Conservation (phyloP, 306 rosid species). For the Trifolium pratense region DNA sequence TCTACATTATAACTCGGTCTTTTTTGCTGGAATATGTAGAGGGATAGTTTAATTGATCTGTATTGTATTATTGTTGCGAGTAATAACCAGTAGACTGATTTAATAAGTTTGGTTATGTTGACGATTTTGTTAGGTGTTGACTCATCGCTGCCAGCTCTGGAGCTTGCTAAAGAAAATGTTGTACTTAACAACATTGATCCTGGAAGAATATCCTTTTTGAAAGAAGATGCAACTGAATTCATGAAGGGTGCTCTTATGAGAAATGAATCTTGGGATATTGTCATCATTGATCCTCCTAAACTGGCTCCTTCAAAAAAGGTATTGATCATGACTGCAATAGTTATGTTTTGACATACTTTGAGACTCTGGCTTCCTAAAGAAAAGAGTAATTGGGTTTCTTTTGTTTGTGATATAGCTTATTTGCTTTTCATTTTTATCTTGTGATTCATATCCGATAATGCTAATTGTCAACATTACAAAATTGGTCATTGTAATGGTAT, state of each 20-base stretch:
- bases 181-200: conserved; percentile 78
- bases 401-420: background rate
- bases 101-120: conserved; percentile 34
- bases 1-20: conserved; percentile 18
- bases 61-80: conserved; percentile 5
- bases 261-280: conserved; percentile 82
- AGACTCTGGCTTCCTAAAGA: conserved; percentile 8
- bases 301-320: conserved; percentile 90
- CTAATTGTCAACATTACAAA: conserved; percentile 1
- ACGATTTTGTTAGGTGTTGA: conserved; percentile 66
- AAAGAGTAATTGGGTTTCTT: conserved; percentile 1
- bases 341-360: conserved; percentile 10
- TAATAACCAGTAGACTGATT: conserved; percentile 16
- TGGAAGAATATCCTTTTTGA: conserved; percentile 67
- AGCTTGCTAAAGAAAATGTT: conserved; percentile 86
- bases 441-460: background rate
- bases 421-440: background rate
- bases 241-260: conserved; percentile 82
- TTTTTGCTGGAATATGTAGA: background rate
- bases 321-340: background rate
- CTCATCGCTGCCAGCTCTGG: conserved; percentile 77
- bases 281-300: conserved; percentile 93
- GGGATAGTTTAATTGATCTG: background rate
- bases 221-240: conserved; percentile 73
- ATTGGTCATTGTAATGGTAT: background rate